Conservation (phyloP, 163 green algal genomes). For the Scenedesmus sp. region DNA sequence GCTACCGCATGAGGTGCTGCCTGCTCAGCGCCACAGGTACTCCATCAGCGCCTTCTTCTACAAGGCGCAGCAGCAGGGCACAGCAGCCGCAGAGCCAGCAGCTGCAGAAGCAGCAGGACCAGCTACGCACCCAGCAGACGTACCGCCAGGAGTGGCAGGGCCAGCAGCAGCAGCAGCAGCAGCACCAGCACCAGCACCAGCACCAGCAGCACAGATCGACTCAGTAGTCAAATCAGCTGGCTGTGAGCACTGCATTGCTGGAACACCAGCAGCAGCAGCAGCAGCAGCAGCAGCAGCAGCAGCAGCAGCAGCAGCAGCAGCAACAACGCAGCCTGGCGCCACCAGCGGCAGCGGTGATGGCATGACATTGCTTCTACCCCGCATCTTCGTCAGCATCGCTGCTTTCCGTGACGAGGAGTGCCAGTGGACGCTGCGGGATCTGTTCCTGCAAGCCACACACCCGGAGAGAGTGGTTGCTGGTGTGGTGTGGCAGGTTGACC, state of each 20-base stretch:
- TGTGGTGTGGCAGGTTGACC: slow-evolving; percentile 78
- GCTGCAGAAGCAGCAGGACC: neutral
- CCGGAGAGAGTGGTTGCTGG: slow-evolving; percentile 71
- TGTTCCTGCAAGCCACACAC: slow-evolving; percentile 67
- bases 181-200: neutral
- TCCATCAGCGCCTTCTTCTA: slow-evolving; percentile 78
- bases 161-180: slow-evolving; percentile 3
- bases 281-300: slow-evolving; percentile 24
- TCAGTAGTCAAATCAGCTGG: neutral
- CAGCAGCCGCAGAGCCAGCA: slow-evolving; percentile 4
- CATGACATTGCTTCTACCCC: neutral
- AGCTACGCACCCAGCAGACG: neutral
- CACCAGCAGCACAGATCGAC: neutral
- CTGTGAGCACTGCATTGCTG: neutral
- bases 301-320: slow-evolving; percentile 35
- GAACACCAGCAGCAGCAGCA: too few species aligned
- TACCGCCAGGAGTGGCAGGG: too few species aligned
- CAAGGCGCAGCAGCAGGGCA: neutral
- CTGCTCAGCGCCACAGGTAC: slow-evolving; percentile 58
- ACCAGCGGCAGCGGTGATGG: slow-evolving; percentile 8
- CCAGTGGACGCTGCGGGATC: slow-evolving; percentile 75
- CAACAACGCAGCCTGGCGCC: neutral
- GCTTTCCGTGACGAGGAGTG: slow-evolving; percentile 79
- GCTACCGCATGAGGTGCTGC: slow-evolving; percentile 81
- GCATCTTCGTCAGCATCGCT: slow-evolving; percentile 82